Evolutionary conservation across 148 eudicot species (phyloP), one percentile per base, ranked within the genome.

Genomic region (Pharnaceum exiguum): DNA sequence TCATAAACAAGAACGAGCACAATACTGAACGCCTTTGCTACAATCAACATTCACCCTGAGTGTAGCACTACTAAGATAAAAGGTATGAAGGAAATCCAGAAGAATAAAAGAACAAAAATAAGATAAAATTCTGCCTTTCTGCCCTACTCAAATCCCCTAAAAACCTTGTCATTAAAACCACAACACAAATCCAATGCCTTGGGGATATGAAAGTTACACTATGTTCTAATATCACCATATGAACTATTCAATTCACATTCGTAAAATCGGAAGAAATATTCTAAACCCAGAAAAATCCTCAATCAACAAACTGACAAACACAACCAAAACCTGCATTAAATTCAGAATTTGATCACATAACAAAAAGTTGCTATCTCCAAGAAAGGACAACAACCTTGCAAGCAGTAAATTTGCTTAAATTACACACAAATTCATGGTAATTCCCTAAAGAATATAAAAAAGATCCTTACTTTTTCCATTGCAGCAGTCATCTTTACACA

Each of bases 401-500:
- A 51, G 0, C n/a, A 12, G 0, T 8, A 0, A 10, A 27, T 36
- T 2, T 3, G 16, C n/a, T n/a, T 26, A 40, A 40, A 40, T 3
- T 3, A 4, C 49, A 8, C 27, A 8, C 11, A 37, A 48, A 26
- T 32, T 3, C 25, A 27, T 30, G 36, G 9, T 35, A 25, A 48
- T 27, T 2, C 22, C 18, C 46, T 21, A 29, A 12, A 50, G 53
- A 16, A 37, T 1, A 35, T 4, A 42, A 31, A 19, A 32, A 5
- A 18, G 31, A 55, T 55, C 27, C 67, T 53, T 54, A 61, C 73
- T 46, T 47, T 61, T 12, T 69, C 62, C 26, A 47, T 46, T 44
- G 73, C 39, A 55, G 62, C 36, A 46, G 43, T 25, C 73, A 69
- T 69, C 32, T 47, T 61, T 50, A n/a, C n/a, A n/a, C 35, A 36